A percentile compares a stretch with the other conserved stretches of the same genome.
phyloP scores from a whole-genome alignment of 129 eudicot genomes.

The Arctium lappa region DNA sequence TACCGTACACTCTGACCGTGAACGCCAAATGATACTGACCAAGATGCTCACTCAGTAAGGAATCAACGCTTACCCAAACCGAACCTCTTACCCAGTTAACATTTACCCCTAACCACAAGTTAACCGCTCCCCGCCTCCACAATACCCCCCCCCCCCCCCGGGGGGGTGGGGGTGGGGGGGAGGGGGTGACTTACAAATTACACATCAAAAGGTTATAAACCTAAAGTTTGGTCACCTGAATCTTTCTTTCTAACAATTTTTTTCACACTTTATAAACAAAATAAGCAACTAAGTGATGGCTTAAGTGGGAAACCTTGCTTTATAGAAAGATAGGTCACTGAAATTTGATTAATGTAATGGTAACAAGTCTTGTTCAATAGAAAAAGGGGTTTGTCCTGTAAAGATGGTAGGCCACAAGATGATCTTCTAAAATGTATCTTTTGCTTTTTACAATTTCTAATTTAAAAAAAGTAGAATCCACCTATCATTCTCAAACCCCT shows the following conservation, averaged over 20 bases:
- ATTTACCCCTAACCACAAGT: too few relatives aligned
- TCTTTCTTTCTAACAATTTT: constrained; percentile 15
- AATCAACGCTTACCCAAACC: not conserved
- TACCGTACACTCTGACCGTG: not conserved
- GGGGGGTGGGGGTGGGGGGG: too few relatives aligned
- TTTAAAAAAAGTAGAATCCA: constrained; percentile 35
- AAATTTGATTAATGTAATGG: constrained; percentile 32
- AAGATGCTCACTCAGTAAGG: not conserved
- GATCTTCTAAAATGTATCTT: constrained; percentile 41
- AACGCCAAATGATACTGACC: not conserved
- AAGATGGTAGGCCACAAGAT: constrained; percentile 41
- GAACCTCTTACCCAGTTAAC: not conserved
- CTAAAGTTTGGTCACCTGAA: constrained; percentile 25
- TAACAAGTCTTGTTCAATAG: constrained; percentile 37
- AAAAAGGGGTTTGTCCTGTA: constrained; percentile 24
- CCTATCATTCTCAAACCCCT: constrained; percentile 41
- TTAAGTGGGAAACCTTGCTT: constrained; percentile 34
- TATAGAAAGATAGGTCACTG: constrained; percentile 33
- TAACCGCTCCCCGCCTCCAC: too few relatives aligned
- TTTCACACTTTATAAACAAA: constrained; percentile 9
- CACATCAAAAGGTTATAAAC: not conserved
- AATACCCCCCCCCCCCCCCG: too few relatives aligned
- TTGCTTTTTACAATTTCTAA: constrained; percentile 23
- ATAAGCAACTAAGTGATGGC: constrained; percentile 23
- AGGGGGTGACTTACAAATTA: constrained; percentile 1